phyloP scores from a whole-genome alignment of 208 protist species.

The Herpetomonas samuelpessoai region DNA sequence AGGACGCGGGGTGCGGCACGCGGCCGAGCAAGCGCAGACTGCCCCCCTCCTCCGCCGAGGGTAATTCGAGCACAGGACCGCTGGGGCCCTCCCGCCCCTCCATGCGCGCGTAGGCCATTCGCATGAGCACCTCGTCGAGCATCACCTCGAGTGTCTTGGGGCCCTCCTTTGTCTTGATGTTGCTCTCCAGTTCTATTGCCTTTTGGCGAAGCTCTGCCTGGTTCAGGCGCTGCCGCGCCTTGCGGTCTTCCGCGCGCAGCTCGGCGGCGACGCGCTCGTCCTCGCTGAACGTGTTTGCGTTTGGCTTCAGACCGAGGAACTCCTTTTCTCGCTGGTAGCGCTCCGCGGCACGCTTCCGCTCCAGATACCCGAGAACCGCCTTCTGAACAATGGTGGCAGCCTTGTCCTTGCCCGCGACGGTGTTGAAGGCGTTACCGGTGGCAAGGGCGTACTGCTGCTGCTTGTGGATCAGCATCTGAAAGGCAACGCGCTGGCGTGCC shows the following conservation, averaged over 20 bases:
- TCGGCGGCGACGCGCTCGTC: slow-evolving; percentile 31
- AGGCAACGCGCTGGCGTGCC: slow-evolving; percentile 91
- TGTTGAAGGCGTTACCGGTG: slow-evolving; percentile 56
- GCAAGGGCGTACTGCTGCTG: slow-evolving; percentile 76
- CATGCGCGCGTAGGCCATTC: slow-evolving; percentile 87
- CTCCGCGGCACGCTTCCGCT: slow-evolving; percentile 60
- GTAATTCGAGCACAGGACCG: slow-evolving; percentile 67
- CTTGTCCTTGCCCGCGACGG: slow-evolving; percentile 70
- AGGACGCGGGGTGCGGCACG: slow-evolving; percentile 2
- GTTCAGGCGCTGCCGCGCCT: slow-evolving; percentile 89
- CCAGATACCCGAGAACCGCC: slow-evolving; percentile 80
- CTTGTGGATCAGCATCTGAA: slow-evolving; percentile 81
- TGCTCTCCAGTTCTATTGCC: slow-evolving; percentile 62
- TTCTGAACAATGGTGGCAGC: slow-evolving; percentile 91
- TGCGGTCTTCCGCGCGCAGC: slow-evolving; percentile 52
- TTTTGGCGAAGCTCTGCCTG: slow-evolving; percentile 80
- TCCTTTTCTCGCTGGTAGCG: slow-evolving; percentile 81
- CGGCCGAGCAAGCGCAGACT: slow-evolving; percentile 62
- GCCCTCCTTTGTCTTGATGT: slow-evolving; percentile 89
- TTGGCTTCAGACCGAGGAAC: slow-evolving; percentile 85
- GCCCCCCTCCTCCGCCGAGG: slow-evolving; percentile 84
- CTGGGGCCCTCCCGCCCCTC: slow-evolving; percentile 65
- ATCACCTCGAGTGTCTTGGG: slow-evolving; percentile 93
- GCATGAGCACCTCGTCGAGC: slow-evolving; percentile 90
- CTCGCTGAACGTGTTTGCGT: slow-evolving; percentile 24